These are phyloP conservation scores for Solanum ossicruentum DNA, from an alignment of 257 asterid species.

Conservation along the genomic window DNA sequence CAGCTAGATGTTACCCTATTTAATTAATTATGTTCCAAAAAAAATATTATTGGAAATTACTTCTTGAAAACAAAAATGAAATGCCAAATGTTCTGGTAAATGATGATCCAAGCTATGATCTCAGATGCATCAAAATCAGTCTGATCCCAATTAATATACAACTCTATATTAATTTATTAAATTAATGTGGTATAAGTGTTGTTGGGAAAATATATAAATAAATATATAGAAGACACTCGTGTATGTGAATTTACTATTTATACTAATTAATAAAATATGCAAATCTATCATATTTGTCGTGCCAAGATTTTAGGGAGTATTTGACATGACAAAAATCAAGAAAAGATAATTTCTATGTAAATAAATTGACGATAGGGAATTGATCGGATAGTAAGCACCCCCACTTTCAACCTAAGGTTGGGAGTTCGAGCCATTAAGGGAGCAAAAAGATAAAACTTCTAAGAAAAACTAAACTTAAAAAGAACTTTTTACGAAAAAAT, in stretches of 20 bases:
- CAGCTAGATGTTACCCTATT: neutral
- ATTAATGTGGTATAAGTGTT: neutral
- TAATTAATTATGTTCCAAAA: neutral
- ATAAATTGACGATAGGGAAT: too few relatives aligned
- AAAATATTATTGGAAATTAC: neutral
- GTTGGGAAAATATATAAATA: neutral
- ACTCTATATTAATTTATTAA: neutral
- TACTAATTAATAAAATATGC: neutral
- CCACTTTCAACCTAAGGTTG: too few relatives aligned
- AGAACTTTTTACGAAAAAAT: too few relatives aligned
- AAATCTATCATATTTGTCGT: neutral
- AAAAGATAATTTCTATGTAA: too few relatives aligned
- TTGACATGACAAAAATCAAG: too few relatives aligned
- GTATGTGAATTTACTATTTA: neutral
- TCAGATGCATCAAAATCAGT: constrained; percentile 74
- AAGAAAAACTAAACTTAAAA: too few relatives aligned
- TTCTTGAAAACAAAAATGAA: neutral
- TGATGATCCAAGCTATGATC: constrained; percentile 21
- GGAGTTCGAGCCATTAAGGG: too few relatives aligned
- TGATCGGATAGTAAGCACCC: too few relatives aligned
- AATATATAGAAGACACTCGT: neutral
- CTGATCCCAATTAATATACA: neutral
- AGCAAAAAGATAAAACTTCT: too few relatives aligned
- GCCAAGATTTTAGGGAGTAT: neutral
- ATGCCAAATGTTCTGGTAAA: neutral